phyloP scores from a whole-genome alignment of 768 basidiomycete genomes.

The Boletus speciosus region DNA sequence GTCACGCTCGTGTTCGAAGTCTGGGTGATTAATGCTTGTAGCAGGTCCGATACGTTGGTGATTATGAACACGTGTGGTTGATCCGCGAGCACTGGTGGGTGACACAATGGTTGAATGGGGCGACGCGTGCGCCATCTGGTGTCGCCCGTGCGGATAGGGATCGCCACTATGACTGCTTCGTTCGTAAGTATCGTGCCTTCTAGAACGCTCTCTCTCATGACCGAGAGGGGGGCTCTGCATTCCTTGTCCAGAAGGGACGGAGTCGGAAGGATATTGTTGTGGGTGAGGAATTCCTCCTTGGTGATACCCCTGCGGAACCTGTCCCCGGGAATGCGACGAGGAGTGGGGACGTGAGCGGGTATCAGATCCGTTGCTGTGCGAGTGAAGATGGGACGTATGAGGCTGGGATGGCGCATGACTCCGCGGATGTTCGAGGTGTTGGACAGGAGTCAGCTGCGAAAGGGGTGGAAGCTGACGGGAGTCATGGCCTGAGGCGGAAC shows the following conservation, averaged over 20 bases:
- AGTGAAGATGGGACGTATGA: constrained; percentile 42
- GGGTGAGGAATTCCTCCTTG: constrained; percentile 40
- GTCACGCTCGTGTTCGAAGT: constrained; percentile 37
- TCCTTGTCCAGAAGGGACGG: constrained; percentile 41
- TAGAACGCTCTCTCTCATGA: constrained; percentile 41
- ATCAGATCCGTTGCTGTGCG: constrained; percentile 39
- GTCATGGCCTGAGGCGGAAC: constrained; percentile 42
- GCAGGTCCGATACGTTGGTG: constrained; percentile 69
- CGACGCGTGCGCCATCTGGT: constrained; percentile 31
- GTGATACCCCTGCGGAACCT: constrained; percentile 31
- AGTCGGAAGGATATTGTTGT: constrained; percentile 47
- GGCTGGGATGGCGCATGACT: constrained; percentile 34
- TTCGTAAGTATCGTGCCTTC: constrained; percentile 50
- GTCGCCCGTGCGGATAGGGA: constrained; percentile 32
- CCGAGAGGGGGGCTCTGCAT: constrained; percentile 48
- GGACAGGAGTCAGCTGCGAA: constrained; percentile 44
- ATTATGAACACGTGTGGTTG: constrained; percentile 47
- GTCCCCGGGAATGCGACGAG: constrained; percentile 50
- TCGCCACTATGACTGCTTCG: constrained; percentile 33
- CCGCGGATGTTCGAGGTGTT: constrained; percentile 35
- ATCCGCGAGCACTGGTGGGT: constrained; percentile 35
- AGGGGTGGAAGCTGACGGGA: constrained; percentile 49
- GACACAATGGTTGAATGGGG: constrained; percentile 34
- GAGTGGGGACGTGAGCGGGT: constrained; percentile 50
- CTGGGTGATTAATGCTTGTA: constrained; percentile 46